These are phyloP conservation scores for Botrytis paeoniae DNA, from an alignment of 2,329 filamentous ascomycete genomes.

Conservation along the genomic window DNA sequence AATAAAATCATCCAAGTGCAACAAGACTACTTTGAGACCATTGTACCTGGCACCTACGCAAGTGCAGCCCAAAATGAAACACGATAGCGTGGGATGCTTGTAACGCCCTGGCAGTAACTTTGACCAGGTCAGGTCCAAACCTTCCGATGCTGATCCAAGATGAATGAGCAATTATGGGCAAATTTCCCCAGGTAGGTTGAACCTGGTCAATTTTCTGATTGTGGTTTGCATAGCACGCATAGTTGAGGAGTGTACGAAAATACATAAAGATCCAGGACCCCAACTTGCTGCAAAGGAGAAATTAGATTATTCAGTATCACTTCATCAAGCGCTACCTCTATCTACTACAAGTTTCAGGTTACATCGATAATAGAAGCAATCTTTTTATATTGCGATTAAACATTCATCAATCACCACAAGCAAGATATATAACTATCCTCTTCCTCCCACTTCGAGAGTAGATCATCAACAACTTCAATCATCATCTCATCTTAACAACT, in stretches of 20 bases:
- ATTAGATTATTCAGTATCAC: conserved; percentile 14
- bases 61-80: conserved; percentile 34
- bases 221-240: conserved; percentile 4
- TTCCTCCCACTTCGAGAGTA: conserved; percentile 1
- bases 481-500: conserved; percentile 9
- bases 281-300: conserved; percentile 4
- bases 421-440: conserved; percentile 18
- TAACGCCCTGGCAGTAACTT: conserved; percentile 23
- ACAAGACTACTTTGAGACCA: conserved; percentile 15
- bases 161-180: conserved; percentile 15
- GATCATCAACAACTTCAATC: conserved; percentile 17
- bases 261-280: conserved; percentile 22
- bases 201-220: conserved; percentile 14
- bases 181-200: conserved; percentile 20
- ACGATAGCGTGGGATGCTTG: conserved; percentile 37
- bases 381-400: conserved; percentile 11
- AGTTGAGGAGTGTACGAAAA: conserved; percentile 7
- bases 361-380: conserved; percentile 12
- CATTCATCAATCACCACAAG: conserved; percentile 9
- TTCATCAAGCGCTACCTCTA: conserved; percentile 14
- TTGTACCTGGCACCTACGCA: conserved; percentile 18
- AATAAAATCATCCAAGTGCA: conserved; percentile 19
- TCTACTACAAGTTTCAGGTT: conserved; percentile 14
- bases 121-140: conserved; percentile 17
- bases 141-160: conserved; percentile 20